Evolutionary conservation across 208 protist species (phyloP), one percentile per base, ranked within the genome.

Genomic region (Leishmania gerbilli): DNA sequence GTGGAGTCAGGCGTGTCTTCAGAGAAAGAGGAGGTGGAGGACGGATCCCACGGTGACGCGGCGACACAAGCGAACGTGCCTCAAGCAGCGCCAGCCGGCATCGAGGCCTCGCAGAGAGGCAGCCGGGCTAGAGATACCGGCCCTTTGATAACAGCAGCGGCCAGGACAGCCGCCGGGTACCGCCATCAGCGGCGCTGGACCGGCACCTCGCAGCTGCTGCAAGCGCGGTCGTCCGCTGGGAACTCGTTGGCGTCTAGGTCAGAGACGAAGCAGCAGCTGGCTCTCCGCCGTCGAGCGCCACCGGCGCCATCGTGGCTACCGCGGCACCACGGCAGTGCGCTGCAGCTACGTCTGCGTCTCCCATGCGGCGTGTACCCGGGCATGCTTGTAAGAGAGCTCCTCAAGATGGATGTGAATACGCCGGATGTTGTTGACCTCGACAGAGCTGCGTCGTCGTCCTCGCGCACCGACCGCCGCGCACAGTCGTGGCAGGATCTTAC

Each of bases 351-450:
- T 15, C 88, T 96, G 47, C 79, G 83, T 17, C 86, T 97, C 8
- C 93, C 95, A 0, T 79, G 85, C 24, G 87, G 88, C 34, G 92
- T 95, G 21, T 96, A 96, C 69, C 87, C 92, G 11, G 86, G 88
- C 49, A 95, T 95, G 93, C 67, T 97, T 60, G 77, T 97, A 45
- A 92, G 95, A 3, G 93, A 97, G 78, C 76, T 97, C 55, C 89
- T 89, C 65, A 97, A 97, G 88, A 91, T 88, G 75, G 95, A 97
- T 71, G 93, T 97, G 37, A 95, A 88, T 84, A 90, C 85, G 45
- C 87, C 91, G 31, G 94, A 97, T 62, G 79, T 93, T 19, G 90
- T 97, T 19, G 89, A 94, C 75, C 88, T 96, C 67, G 89, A 96
- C 75, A 74, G 86, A 84, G 74, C 86, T 40, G 58, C 85, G 27